Percentiles rank a stretch among this genome's conserved stretches.
Evolutionary conservation across 768 basidiomycete genomes (phyloP).

Genomic region (Pleurotus salmoneostramineus): DNA sequence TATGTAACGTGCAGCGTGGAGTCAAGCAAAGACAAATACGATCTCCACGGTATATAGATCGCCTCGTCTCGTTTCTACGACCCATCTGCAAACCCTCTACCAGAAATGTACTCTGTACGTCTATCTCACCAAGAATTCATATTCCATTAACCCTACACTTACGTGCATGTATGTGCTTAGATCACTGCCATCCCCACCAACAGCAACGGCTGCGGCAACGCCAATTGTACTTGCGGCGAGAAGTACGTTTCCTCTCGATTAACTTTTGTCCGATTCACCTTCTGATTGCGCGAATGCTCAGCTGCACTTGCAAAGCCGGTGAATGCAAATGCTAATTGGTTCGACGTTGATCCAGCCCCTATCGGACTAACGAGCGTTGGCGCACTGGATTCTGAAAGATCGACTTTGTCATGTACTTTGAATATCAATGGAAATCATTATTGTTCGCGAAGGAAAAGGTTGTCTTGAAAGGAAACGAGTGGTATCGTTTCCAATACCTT

Average conservation of each 20-base stretch:
- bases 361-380: no score
- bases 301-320: constrained; percentile 57
- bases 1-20: constrained; percentile 6
- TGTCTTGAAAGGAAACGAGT: no score
- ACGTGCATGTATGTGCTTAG: constrained; percentile 13
- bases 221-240: constrained; percentile 48
- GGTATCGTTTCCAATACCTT: no score
- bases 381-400: no score
- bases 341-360: background rate
- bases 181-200: constrained; percentile 35
- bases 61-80: background rate
- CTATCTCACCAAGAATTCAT: background rate
- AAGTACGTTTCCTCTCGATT: constrained; percentile 24
- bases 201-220: constrained; percentile 40
- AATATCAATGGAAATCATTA: no score
- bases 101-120: background rate
- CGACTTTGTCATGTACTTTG: no score
- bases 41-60: background rate
- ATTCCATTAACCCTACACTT: background rate
- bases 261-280: background rate
- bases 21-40: constrained; percentile 15
- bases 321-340: constrained; percentile 60
- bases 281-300: constrained; percentile 17
- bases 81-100: background rate
- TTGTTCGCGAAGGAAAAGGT: no score